Conservation (phyloP, 345 rosid species). For the Eucalyptus pumila region DNA sequence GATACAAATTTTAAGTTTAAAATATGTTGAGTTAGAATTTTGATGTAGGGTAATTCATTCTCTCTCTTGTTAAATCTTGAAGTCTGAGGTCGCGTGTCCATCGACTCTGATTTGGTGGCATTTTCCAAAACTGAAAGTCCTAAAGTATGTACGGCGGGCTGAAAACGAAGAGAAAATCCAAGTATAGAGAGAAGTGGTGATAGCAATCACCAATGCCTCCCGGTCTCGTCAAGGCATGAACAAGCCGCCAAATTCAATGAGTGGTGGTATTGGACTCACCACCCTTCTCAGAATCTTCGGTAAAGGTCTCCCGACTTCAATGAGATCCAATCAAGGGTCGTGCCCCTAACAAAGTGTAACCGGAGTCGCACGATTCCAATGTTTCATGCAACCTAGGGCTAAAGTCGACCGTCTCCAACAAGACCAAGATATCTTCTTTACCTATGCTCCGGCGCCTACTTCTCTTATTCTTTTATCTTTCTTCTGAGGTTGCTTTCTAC, state of each 20-base stretch:
- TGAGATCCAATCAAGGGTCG: not conserved
- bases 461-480: not conserved
- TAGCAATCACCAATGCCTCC: rapidly evolving
- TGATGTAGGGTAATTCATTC: not conserved
- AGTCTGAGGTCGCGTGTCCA: rapidly evolving
- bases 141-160: rapidly evolving
- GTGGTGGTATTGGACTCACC: too few relatives aligned
- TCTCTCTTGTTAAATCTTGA: too few relatives aligned
- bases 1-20: rapidly evolving
- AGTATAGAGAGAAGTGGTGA: not conserved
- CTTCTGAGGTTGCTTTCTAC: not conserved
- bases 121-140: not conserved
- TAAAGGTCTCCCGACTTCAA: not conserved
- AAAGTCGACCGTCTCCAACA: not conserved
- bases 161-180: not conserved
- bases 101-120: not conserved
- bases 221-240: rapidly evolving
- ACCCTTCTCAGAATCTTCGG: not conserved
- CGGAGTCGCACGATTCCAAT: rapidly evolving
- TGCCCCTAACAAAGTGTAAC: not conserved
- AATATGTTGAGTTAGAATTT: rapidly evolving
- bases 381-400: not conserved
- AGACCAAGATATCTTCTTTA: too few relatives aligned
- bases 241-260: not conserved
- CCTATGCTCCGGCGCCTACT: not conserved